A percentile compares a stretch with the other conserved stretches of the same genome.
Evolutionary conservation across 2,329 filamentous ascomycete genomes (phyloP).

Genomic region (Malbranchea cinnamomea): DNA sequence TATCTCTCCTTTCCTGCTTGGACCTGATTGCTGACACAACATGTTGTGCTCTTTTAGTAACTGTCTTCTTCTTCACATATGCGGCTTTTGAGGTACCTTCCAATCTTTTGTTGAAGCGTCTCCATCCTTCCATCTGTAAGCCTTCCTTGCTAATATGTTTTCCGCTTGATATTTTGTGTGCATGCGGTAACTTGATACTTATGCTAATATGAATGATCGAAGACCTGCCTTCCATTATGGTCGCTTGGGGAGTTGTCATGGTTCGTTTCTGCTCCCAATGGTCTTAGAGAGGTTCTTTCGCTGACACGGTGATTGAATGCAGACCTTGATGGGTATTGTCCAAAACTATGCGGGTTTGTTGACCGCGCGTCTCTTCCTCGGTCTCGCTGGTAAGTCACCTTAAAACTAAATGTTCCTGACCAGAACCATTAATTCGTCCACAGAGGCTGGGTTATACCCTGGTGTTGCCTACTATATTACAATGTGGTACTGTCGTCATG

Average conservation of each 20-base stretch:
- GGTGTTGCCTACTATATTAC: conserved; percentile 32
- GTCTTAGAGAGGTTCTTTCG: background rate
- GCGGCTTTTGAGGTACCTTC: conserved; percentile 13
- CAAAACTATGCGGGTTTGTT: conserved; percentile 33
- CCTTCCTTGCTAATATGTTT: background rate
- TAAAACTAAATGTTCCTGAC: too few species aligned
- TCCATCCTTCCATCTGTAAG: conserved; percentile 16
- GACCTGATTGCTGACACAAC: background rate
- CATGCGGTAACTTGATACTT: background rate
- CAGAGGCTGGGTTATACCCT: conserved; percentile 29
- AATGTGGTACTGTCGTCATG: conserved; percentile 31
- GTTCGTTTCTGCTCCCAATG: conserved; percentile 9
- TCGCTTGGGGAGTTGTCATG: conserved; percentile 35
- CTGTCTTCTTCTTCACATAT: conserved; percentile 16
- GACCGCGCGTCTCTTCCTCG: conserved; percentile 32
- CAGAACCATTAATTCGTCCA: background rate
- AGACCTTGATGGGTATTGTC: conserved; percentile 35
- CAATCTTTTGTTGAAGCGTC: conserved; percentile 17
- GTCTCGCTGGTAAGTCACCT: conserved; percentile 17
- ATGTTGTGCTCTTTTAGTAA: conserved; percentile 7
- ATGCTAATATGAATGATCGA: background rate
- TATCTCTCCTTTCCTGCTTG: background rate
- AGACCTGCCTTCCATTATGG: conserved; percentile 17
- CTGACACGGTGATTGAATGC: background rate
- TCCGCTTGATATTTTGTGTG: background rate